Conservation (phyloP, 78 protist genomes). For the Carpediemonas membranifera region DNA sequence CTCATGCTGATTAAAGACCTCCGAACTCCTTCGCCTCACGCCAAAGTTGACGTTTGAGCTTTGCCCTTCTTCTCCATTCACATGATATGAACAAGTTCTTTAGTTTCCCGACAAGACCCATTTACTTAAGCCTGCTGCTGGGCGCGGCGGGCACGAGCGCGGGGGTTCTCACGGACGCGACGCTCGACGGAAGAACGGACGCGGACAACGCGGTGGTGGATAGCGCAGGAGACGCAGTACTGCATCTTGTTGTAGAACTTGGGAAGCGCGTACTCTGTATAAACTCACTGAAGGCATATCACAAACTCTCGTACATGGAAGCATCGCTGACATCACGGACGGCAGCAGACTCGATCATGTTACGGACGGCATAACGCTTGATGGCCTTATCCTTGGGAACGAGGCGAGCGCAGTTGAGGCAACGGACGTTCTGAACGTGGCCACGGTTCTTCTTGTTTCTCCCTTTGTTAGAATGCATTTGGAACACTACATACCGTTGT, state of each 20-base stretch:
- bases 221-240: slow-evolving; percentile 95
- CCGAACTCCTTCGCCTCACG: too few species aligned
- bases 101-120: too few species aligned
- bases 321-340: slow-evolving; percentile 75
- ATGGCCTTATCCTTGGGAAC: slow-evolving; percentile 89
- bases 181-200: slow-evolving; percentile 70
- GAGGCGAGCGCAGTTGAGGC: slow-evolving; percentile 85
- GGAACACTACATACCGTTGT: neutral
- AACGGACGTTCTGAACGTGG: slow-evolving; percentile 64
- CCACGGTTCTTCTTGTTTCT: slow-evolving; percentile 86
- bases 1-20: too few species aligned
- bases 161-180: slow-evolving; percentile 36
- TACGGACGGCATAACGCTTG: slow-evolving; percentile 81
- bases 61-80: too few species aligned
- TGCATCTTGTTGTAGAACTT: slow-evolving; percentile 84
- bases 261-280: slow-evolving; percentile 73
- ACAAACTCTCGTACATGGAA: too few species aligned
- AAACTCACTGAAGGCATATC: slow-evolving; percentile 22
- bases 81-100: too few species aligned
- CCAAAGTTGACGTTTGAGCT: too few species aligned
- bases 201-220: slow-evolving; percentile 86
- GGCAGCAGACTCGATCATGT: slow-evolving; percentile 86
- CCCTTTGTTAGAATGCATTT: slow-evolving; percentile 81
- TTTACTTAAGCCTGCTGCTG: too few species aligned
- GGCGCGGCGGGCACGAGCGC: too few species aligned